These are phyloP conservation scores for Acanthochlamys bracteata DNA, from an alignment of 106 monocot species.

Conservation along the genomic window DNA sequence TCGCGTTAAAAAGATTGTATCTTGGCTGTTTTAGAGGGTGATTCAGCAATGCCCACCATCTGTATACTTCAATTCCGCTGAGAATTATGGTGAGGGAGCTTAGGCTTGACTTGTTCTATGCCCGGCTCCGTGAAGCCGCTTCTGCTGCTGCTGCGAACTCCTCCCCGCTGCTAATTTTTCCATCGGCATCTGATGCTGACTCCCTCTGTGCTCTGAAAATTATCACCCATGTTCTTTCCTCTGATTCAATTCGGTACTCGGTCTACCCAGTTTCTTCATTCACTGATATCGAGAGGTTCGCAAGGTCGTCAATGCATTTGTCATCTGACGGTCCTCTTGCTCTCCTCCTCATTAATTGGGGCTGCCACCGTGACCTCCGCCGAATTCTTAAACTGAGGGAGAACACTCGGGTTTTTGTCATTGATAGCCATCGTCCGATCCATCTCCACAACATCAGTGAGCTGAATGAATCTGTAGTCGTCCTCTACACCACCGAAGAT, in stretches of 20 bases:
- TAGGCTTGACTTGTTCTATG: constrained; percentile 48
- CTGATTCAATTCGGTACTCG: constrained; percentile 73
- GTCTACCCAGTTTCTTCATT: constrained; percentile 77
- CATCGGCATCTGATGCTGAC: constrained; percentile 70
- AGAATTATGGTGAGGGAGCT: constrained; percentile 24
- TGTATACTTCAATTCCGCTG: no score
- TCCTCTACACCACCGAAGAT: constrained; percentile 71
- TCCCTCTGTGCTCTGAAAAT: constrained; percentile 71
- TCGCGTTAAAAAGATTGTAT: no score
- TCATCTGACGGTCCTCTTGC: constrained; percentile 14
- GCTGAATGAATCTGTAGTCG: constrained; percentile 50
- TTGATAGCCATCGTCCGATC: constrained; percentile 83
- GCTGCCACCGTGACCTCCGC: constrained; percentile 62
- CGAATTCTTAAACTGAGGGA: constrained; percentile 34
- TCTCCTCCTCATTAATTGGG: constrained; percentile 74
- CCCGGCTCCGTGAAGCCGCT: constrained; percentile 39
- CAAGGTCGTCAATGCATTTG: constrained; percentile 20
- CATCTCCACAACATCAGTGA: constrained; percentile 81
- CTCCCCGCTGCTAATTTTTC: constrained; percentile 70
- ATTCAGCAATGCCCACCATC: no score
- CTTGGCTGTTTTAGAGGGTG: no score
- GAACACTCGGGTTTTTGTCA: constrained; percentile 35
- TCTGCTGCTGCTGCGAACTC: constrained; percentile 43
- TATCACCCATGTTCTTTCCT: constrained; percentile 57
- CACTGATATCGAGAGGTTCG: constrained; percentile 28